Conservation (phyloP, 805 yeast species). For the Schizosaccharomyces pombe region DNA sequence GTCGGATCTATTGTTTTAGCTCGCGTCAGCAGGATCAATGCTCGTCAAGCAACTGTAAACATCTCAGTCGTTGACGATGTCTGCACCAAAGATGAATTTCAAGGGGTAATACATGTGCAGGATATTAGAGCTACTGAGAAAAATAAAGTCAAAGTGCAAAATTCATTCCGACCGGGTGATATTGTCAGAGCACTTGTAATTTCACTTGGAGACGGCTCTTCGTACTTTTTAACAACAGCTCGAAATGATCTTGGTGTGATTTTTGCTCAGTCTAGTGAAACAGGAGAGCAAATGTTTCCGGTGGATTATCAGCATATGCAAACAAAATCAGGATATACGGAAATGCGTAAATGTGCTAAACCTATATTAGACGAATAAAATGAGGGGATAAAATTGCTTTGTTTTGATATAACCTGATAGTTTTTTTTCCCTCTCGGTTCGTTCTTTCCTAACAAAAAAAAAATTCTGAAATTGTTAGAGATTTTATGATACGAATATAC, state of each 20-base stretch:
- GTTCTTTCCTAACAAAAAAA: too few species aligned
- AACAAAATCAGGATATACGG: conserved; percentile 48
- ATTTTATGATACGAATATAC: too few species aligned
- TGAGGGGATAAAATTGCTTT: not conserved
- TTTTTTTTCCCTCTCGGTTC: too few species aligned
- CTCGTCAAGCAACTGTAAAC: conserved; percentile 55
- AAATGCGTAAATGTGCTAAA: conserved; percentile 75
- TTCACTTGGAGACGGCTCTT: conserved; percentile 81
- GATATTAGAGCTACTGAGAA: conserved; percentile 81
- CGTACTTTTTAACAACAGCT: conserved; percentile 75
- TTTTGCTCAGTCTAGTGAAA: conserved; percentile 48
- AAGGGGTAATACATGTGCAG: conserved; percentile 24
- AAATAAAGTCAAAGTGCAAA: conserved; percentile 58
- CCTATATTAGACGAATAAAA: conserved; percentile 20
- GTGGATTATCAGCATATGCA: conserved; percentile 92
- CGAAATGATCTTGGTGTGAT: conserved; percentile 82
- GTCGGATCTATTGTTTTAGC: conserved; percentile 70
- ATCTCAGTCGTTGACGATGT: conserved; percentile 41
- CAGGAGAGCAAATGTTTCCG: conserved; percentile 63
- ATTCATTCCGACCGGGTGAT: conserved; percentile 78
- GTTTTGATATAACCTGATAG: not conserved
- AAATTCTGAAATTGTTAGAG: too few species aligned
- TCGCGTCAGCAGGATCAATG: conserved; percentile 40
- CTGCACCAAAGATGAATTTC: conserved; percentile 10
- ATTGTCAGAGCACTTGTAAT: conserved; percentile 52